phyloP scores from a whole-genome alignment of 176 grass and related monocot species.

The Aegilops longissima region DNA sequence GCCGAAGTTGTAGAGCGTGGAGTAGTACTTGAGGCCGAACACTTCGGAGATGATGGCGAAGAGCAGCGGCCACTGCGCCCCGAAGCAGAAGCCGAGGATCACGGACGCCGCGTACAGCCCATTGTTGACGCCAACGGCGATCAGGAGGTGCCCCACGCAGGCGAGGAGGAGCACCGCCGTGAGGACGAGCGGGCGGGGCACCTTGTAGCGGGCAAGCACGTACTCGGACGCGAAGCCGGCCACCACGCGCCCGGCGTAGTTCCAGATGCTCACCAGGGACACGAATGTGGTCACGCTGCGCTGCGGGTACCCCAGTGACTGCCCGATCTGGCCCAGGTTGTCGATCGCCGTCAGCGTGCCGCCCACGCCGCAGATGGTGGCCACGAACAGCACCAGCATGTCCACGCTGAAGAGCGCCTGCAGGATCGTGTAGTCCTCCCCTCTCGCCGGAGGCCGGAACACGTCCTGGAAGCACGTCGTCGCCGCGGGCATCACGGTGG shows the following conservation, averaged over 20 bases:
- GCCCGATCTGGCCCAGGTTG: constrained; percentile 81
- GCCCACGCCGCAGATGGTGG: constrained; percentile 72
- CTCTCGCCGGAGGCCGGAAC: constrained; percentile 54
- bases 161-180: constrained; percentile 47
- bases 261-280: constrained; percentile 89
- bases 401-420: constrained; percentile 83
- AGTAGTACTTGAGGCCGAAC: constrained; percentile 91
- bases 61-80: constrained; percentile 76
- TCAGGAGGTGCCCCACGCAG: constrained; percentile 58
- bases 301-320: constrained; percentile 69
- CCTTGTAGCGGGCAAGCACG: constrained; percentile 50
- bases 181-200: constrained; percentile 52
- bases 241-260: constrained; percentile 58
- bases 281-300: constrained; percentile 58
- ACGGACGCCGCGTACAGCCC: constrained; percentile 71
- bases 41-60: constrained; percentile 78
- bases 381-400: constrained; percentile 69
- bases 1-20: constrained; percentile 86
- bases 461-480: constrained; percentile 8
- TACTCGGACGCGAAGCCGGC: constrained; percentile 71
- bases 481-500: not conserved
- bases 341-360: constrained; percentile 83
- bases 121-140: constrained; percentile 52
- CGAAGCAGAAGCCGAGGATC: constrained; percentile 73
- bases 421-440: constrained; percentile 73